Evolutionary conservation across 2,329 filamentous ascomycete genomes (phyloP), one percentile per base, ranked within the genome.

Genomic region (Apiospora saccharicola): DNA sequence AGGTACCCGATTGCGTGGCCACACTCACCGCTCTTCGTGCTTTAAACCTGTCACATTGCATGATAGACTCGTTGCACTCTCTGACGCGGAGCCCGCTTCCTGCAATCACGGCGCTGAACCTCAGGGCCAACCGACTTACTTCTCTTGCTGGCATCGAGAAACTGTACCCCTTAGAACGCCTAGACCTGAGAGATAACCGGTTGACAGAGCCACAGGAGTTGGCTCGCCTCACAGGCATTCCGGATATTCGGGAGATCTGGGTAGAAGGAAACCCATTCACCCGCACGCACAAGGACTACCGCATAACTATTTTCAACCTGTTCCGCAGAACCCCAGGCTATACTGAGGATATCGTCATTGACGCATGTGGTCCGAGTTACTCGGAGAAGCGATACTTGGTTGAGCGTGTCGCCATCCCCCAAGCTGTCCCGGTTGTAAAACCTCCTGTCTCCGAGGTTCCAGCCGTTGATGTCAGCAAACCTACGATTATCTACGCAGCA

Each of bases 51-150:
- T 97, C 96, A 4, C 93, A 97, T 78, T 98, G 96, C 87, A 98
- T 98, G 95, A 98, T 99, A 75, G 94, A 96, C 77, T 96, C 95
- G 22, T 87, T 99, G 71, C 93, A 97, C 78, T 98, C 96, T 1
- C 86, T 99, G 57, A 91, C 91, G 2, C 91, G 93, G 75, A 96
- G 93, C 78, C 94, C 96, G 16, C 87, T 99, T 6, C 96, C 96
- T 41, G 96, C 96, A 26, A 98, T 99, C 74, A 97, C 94, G 1
- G 95, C 95, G 1, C 86, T 99, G 72, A 98, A 98, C 79, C 89
- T 99, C 71, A 92, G 96, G 72, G 94, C 91, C 69, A 99, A 99
- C 81, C 91, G 95, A 67, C 88, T 99, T 73, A 89, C 91, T 72
- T 97, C 95, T 2, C 89, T 99, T 73, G 94, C 94, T 43, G 96